phyloP scores from a whole-genome alignment of 768 basidiomycete genomes.

The Rhizopogon salebrosus region DNA sequence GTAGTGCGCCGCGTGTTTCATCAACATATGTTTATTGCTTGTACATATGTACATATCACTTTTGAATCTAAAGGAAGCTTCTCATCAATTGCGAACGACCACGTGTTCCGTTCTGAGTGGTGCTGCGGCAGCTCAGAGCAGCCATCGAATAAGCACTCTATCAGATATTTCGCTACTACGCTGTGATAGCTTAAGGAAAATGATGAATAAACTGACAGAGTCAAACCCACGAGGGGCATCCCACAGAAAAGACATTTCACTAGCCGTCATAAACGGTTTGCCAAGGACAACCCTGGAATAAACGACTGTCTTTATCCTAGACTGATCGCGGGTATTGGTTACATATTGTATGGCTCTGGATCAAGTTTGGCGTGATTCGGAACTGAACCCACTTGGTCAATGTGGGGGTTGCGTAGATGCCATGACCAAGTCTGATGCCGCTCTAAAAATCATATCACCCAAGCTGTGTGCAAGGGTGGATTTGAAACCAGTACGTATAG shows the following conservation, averaged over 20 bases:
- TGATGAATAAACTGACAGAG: constrained; percentile 12
- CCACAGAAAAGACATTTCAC: constrained; percentile 10
- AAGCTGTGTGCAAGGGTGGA: constrained; percentile 15
- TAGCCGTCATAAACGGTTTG: neutral
- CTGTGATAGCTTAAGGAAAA: too few relatives aligned
- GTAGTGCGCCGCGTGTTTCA: too few relatives aligned
- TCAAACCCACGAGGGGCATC: constrained; percentile 15
- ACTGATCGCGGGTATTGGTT: constrained; percentile 5
- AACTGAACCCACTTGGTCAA: constrained; percentile 18
- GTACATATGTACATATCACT: too few relatives aligned
- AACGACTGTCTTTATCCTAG: constrained; percentile 14
- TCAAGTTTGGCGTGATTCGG: neutral
- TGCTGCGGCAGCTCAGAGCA: too few relatives aligned
- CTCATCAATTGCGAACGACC: too few relatives aligned
- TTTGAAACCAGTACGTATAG: constrained; percentile 16
- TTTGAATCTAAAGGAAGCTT: too few relatives aligned
- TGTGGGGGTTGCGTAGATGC: constrained; percentile 16
- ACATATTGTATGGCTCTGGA: constrained; percentile 17
- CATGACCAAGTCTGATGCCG: constrained; percentile 21
- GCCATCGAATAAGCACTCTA: too few relatives aligned
- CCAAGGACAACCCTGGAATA: constrained; percentile 21
- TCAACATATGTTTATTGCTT: too few relatives aligned
- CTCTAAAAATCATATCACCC: constrained; percentile 1
- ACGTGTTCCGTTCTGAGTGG: too few relatives aligned
- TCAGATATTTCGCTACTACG: too few relatives aligned